Percentiles rank a stretch among this genome's conserved stretches.
Evolutionary conservation across 129 eudicot genomes (phyloP).

Genomic region (Centrapalus pauciflorus): DNA sequence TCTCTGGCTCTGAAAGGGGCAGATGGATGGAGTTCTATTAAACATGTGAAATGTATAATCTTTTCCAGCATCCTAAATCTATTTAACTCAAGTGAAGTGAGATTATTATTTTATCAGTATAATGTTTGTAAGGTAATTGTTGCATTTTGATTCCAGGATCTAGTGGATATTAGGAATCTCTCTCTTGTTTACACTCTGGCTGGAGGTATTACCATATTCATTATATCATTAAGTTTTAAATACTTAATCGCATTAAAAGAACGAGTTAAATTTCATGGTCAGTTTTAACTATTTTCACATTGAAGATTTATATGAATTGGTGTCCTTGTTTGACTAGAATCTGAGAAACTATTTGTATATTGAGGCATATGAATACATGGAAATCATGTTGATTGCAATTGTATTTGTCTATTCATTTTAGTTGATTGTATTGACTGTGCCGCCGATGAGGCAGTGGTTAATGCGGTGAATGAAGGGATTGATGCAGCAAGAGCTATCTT

Average conservation of each 20-base stretch:
- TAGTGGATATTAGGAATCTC: conserved; percentile 80
- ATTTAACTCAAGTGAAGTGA: too few species aligned
- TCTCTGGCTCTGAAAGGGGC: too few species aligned
- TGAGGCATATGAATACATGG: not conserved
- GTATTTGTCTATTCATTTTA: conserved; percentile 12
- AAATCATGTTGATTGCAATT: not conserved
- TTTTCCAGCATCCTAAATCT: too few species aligned
- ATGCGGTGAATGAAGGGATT: conserved; percentile 89
- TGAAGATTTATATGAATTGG: not conserved
- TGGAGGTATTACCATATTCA: conserved; percentile 49
- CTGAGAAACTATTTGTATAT: not conserved
- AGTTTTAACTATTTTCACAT: not conserved
- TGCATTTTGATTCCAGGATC: conserved; percentile 44
- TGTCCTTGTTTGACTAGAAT: not conserved
- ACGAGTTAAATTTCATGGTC: not conserved
- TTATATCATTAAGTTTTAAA: not conserved
- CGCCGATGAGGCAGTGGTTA: conserved; percentile 89
- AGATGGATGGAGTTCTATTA: too few species aligned
- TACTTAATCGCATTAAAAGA: not conserved
- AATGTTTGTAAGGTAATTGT: too few species aligned
- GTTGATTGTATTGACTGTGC: conserved; percentile 99
- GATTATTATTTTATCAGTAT: too few species aligned
- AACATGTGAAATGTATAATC: too few species aligned
- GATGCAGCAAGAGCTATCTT: conserved; percentile 58
- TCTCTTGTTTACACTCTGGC: conserved; percentile 88